phyloP scores from a whole-genome alignment of 1,139 yeast genomes.

The Hemisphaericaspora xylanilytica region DNA sequence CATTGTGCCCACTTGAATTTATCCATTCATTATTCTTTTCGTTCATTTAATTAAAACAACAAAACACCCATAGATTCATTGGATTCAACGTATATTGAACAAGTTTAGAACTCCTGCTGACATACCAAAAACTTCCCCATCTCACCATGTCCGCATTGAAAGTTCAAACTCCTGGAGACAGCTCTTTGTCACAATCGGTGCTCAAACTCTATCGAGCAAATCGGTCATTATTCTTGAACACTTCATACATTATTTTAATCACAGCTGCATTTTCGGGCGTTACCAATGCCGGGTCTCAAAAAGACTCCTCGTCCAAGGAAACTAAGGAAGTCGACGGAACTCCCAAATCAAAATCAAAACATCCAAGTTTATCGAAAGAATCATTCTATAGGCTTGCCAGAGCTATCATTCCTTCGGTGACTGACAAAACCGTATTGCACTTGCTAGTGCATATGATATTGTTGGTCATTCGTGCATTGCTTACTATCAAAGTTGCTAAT shows the following conservation, averaged over 20 bases:
- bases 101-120: neutral
- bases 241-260: conserved; percentile 47
- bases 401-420: conserved; percentile 39
- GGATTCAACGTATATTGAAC: no score
- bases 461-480: conserved; percentile 64
- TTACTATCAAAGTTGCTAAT: conserved; percentile 81
- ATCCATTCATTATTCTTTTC: no score
- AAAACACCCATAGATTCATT: no score
- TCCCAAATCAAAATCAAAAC: conserved; percentile 17
- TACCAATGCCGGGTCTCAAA: conserved; percentile 26
- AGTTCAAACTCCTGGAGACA: neutral
- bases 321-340: conserved; percentile 5
- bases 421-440: conserved; percentile 35
- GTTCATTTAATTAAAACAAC: no score
- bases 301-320: conserved; percentile 2
- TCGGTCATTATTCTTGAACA: conserved; percentile 47
- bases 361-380: conserved; percentile 33
- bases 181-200: conserved; percentile 22
- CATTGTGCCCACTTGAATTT: no score
- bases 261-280: conserved; percentile 49
- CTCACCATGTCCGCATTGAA: neutral
- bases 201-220: conserved; percentile 43
- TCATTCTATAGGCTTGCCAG: conserved; percentile 32
- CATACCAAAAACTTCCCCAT: neutral
- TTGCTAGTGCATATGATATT: conserved; percentile 59